These are phyloP conservation scores for Lentinula sp. DNA, from an alignment of 768 basidiomycete species.

Conservation along the genomic window DNA sequence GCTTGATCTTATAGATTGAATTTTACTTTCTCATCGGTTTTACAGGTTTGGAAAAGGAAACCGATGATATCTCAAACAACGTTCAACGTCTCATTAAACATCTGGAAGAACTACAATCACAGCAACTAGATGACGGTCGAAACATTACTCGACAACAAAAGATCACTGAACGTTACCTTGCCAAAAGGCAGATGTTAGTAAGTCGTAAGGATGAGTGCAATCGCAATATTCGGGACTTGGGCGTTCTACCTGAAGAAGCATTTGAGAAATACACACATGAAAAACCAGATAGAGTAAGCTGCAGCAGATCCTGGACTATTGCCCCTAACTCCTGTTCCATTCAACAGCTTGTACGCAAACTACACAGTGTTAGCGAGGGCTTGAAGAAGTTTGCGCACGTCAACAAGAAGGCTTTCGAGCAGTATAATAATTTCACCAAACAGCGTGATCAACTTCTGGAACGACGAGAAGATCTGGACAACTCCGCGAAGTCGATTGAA, in stretches of 20 bases:
- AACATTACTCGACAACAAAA: constrained; percentile 90
- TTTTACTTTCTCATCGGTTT: not conserved
- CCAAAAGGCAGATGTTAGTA: constrained; percentile 82
- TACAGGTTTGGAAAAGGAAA: constrained; percentile 66
- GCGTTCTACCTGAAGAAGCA: constrained; percentile 94
- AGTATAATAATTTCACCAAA: constrained; percentile 96
- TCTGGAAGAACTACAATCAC: constrained; percentile 71
- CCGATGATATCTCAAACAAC: constrained; percentile 52
- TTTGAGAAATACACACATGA: constrained; percentile 91
- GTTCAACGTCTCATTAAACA: constrained; percentile 61
- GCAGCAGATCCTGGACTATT: not conserved
- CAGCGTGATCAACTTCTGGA: constrained; percentile 88
- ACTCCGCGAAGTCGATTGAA: constrained; percentile 83
- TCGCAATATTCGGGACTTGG: constrained; percentile 91
- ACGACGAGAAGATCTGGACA: constrained; percentile 88
- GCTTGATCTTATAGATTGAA: not conserved
- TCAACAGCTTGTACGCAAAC: constrained; percentile 78
- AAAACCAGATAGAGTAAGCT: constrained; percentile 72
- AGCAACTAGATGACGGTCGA: constrained; percentile 83
- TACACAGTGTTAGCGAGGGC: constrained; percentile 89
- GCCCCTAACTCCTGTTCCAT: not conserved
- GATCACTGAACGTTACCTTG: constrained; percentile 89
- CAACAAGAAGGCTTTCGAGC: constrained; percentile 99
- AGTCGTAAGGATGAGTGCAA: constrained; percentile 91
- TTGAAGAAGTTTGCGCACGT: constrained; percentile 97